phyloP scores from a whole-genome alignment of 192 early-diverging fungal species.

The Neocallimastix lanati region DNA sequence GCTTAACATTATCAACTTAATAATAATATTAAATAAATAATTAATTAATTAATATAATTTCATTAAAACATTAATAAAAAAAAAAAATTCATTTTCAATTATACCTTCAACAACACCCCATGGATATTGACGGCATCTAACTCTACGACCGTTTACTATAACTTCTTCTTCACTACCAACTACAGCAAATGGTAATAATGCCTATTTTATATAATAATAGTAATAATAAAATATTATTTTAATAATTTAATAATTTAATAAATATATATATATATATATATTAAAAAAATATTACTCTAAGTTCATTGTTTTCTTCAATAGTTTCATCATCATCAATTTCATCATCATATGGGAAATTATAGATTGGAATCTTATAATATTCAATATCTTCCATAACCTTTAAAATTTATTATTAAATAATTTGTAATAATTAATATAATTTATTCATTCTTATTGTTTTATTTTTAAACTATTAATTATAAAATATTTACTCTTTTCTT shows the following conservation, averaged over 20 bases:
- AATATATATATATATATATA: not conserved
- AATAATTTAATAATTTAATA: not conserved
- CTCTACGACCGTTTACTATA: conserved; percentile 22
- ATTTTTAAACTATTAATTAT: too few species aligned
- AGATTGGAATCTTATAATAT: conserved; percentile 87
- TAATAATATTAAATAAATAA: not conserved
- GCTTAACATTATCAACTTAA: conserved; percentile 34
- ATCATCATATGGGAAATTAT: conserved; percentile 87
- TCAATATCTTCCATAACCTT: conserved; percentile 91
- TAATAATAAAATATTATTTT: not conserved
- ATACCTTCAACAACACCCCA: conserved; percentile 28
- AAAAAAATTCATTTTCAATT: conserved; percentile 1
- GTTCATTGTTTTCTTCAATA: conserved; percentile 91
- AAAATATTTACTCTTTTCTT: conserved; percentile 66
- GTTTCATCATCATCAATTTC: conserved; percentile 99
- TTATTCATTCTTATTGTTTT: too few species aligned
- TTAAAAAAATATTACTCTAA: conserved; percentile 31
- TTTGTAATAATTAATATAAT: too few species aligned
- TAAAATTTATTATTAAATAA: too few species aligned
- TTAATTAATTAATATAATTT: not conserved
- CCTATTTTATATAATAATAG: conserved; percentile 18
- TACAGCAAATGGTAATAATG: conserved; percentile 33
- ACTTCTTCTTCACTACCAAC: conserved; percentile 43
- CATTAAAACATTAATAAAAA: not conserved
- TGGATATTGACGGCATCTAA: conserved; percentile 44